Evolutionary conservation across 148 eudicot species (phyloP).

Genomic region (Heliamphora exappendiculata): DNA sequence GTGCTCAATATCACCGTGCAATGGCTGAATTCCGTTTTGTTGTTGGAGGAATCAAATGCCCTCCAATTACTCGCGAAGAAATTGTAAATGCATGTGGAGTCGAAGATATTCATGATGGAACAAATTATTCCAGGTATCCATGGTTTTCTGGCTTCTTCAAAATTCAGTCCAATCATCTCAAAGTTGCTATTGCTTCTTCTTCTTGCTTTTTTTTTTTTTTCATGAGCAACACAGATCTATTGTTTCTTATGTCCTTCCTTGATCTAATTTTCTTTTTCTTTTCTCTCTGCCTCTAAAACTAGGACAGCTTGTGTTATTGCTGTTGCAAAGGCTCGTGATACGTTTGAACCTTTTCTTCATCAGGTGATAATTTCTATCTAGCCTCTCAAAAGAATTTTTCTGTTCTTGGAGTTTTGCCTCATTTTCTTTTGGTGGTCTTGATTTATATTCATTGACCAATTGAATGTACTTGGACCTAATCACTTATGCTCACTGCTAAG

Average conservation of each 20-base stretch:
- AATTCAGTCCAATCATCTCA: not conserved
- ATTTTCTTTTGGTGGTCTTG: not conserved
- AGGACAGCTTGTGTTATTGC: conserved; percentile 99
- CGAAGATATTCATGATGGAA: conserved; percentile 98
- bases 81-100: conserved; percentile 99
- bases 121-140: conserved; percentile 84
- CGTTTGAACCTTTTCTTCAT: conserved; percentile 94
- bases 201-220: no score
- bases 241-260: not conserved
- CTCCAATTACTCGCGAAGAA: conserved; percentile 96
- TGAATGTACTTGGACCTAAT: not conserved
- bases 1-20: conserved; percentile 98
- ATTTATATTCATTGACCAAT: not conserved
- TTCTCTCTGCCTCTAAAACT: conserved; percentile 9
- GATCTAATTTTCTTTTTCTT: conserved; percentile 5
- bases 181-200: conserved; percentile 1
- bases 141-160: conserved; percentile 11
- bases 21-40: conserved; percentile 99
- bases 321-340: conserved; percentile 96
- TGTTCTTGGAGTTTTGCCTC: conserved; percentile 4
- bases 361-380: conserved; percentile 46
- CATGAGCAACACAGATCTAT: no score
- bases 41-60: conserved; percentile 95
- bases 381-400: not conserved
- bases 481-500: no score